A percentile compares a stretch with the other conserved stretches of the same genome.
These are phyloP conservation scores for Pinus tabuliformis DNA, from an alignment of 75 land plant genomes.

Conservation along the genomic window DNA sequence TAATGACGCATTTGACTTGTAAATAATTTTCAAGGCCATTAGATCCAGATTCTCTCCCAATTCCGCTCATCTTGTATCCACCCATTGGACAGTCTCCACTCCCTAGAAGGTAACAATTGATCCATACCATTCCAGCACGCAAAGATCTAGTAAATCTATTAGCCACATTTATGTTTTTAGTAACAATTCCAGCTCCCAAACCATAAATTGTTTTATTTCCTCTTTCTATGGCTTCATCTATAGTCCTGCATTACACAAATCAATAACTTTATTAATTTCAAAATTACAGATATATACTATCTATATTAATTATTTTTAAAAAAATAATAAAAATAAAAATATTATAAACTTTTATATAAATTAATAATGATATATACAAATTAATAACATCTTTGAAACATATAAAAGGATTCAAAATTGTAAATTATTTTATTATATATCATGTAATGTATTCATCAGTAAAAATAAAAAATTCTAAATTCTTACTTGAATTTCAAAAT, in stretches of 20 bases:
- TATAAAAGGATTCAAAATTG: too few relatives aligned
- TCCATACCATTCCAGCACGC: constrained; percentile 69
- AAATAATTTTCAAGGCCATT: constrained; percentile 47
- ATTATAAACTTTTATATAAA: too few relatives aligned
- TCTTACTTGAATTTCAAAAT: constrained; percentile 81
- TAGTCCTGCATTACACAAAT: constrained; percentile 28
- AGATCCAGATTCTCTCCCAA: constrained; percentile 58
- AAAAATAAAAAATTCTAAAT: not conserved
- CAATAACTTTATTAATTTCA: too few relatives aligned
- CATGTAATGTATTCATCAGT: too few relatives aligned
- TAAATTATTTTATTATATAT: too few relatives aligned
- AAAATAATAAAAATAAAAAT: too few relatives aligned
- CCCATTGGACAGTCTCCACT: constrained; percentile 30
- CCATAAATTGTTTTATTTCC: constrained; percentile 71
- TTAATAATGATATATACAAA: too few relatives aligned
- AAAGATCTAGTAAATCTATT: constrained; percentile 63
- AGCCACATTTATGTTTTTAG: constrained; percentile 59
- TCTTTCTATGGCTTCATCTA: constrained; percentile 60
- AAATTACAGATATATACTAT: too few relatives aligned
- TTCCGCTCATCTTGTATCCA: constrained; percentile 76
- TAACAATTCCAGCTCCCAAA: constrained; percentile 67
- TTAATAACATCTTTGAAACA: too few relatives aligned
- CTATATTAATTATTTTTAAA: too few relatives aligned
- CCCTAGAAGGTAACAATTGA: constrained; percentile 39
- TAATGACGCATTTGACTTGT: constrained; percentile 66